These are phyloP conservation scores for Verticillium tricorpus DNA, from an alignment of 2,329 filamentous ascomycete species.

Conservation along the genomic window DNA sequence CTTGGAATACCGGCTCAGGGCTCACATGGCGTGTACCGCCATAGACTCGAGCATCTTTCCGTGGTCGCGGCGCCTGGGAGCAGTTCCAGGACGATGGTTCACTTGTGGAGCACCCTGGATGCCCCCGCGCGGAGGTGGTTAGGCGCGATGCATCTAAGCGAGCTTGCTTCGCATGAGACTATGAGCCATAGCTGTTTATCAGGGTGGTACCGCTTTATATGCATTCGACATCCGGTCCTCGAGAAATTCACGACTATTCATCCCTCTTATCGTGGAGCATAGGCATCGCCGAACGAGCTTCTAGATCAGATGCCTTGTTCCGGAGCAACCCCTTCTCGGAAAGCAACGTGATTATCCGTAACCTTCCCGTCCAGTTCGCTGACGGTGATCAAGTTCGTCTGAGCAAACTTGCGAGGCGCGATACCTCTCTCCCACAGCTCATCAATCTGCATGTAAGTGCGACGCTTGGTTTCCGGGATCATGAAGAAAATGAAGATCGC, in stretches of 20 bases:
- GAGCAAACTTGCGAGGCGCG: not conserved
- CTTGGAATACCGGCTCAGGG: not conserved
- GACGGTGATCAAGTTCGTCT: not conserved
- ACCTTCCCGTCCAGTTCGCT: not conserved
- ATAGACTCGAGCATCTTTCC: not conserved
- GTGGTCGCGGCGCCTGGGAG: not conserved
- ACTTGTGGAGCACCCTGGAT: not conserved
- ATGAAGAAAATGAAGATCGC: constrained; percentile 16
- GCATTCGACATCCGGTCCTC: too few relatives aligned
- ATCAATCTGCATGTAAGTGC: constrained; percentile 18
- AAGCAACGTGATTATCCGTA: too few relatives aligned
- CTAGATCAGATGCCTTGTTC: too few relatives aligned
- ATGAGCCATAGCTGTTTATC: too few relatives aligned
- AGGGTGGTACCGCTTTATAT: too few relatives aligned
- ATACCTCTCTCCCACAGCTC: constrained; percentile 11
- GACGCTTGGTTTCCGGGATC: constrained; percentile 15
- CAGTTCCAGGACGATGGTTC: not conserved
- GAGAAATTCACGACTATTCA: too few relatives aligned
- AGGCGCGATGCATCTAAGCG: not conserved
- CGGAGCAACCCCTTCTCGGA: too few relatives aligned
- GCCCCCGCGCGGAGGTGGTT: not conserved
- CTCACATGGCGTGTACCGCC: not conserved
- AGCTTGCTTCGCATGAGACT: too few relatives aligned
- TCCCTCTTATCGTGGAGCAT: too few relatives aligned
- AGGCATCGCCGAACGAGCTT: too few relatives aligned